Evolutionary conservation across 495 filamentous ascomycete species (phyloP).

Genomic region (Evansstolkia leycettana): DNA sequence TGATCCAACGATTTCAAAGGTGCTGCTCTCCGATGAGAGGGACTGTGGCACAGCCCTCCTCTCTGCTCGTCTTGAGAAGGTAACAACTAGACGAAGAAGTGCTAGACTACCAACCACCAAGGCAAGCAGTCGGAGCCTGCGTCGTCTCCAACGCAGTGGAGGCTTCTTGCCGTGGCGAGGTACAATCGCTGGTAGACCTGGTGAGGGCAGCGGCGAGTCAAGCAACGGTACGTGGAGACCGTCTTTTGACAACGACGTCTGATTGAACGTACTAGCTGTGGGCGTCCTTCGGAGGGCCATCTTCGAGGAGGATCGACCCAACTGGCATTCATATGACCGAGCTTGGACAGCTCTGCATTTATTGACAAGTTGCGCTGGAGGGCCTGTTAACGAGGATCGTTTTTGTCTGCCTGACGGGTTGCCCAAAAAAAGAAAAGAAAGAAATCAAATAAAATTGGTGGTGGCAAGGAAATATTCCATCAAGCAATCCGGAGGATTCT

Average conservation of each 20-base stretch:
- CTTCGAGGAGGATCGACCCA: no score
- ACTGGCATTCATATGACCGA: no score
- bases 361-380: no score
- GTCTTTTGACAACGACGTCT: slow-evolving; percentile 1
- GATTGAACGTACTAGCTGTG: slow-evolving; percentile 2
- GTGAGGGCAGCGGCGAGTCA: slow-evolving; percentile 48
- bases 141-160: slow-evolving; percentile 29
- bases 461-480: no score
- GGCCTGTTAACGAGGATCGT: no score
- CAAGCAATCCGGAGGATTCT: no score
- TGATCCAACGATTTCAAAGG: slow-evolving; percentile 40
- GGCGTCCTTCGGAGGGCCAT: slow-evolving; percentile 8
- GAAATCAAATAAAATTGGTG: no score
- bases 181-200: slow-evolving; percentile 51
- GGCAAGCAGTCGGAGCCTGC: slow-evolving; percentile 29
- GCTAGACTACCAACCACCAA: slow-evolving; percentile 18
- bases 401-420: no score
- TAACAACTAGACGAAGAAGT: not conserved
- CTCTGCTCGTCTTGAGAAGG: not conserved
- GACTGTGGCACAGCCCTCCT: slow-evolving; percentile 5
- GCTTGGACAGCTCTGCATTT: no score
- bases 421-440: no score
- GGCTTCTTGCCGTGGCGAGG: slow-evolving; percentile 43
- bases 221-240: slow-evolving; percentile 21
- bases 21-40: slow-evolving; percentile 14